Conservation (phyloP, 2,329 filamentous ascomycete genomes). For the Colletotrichum trifolii region DNA sequence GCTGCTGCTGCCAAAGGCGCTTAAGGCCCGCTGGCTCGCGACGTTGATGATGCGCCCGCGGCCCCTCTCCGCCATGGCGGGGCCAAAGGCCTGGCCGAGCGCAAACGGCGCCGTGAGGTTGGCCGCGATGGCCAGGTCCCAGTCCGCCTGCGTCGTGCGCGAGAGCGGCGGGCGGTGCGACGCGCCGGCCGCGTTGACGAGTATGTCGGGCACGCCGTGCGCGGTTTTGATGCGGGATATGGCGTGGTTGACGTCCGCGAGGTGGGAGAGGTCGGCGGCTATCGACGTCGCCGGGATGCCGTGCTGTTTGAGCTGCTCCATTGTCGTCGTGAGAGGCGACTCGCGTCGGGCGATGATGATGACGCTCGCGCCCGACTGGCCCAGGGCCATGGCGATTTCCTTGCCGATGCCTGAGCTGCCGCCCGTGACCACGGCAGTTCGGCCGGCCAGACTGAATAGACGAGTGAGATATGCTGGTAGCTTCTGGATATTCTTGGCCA, state of each 20-base stretch:
- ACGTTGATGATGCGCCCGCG: conserved; percentile 49
- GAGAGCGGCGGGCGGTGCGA: conserved; percentile 46
- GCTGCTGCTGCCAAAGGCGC: conserved; percentile 45
- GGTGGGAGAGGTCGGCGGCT: conserved; percentile 37
- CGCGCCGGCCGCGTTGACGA: conserved; percentile 47
- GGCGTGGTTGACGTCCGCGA: conserved; percentile 39
- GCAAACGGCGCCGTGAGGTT: conserved; percentile 49
- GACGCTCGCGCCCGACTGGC: conserved; percentile 44
- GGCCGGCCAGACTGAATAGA: conserved; percentile 45
- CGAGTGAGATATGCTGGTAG: conserved; percentile 41
- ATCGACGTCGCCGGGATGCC: conserved; percentile 41
- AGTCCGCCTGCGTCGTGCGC: conserved; percentile 41
- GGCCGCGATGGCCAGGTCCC: conserved; percentile 46
- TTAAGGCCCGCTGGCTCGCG: conserved; percentile 46
- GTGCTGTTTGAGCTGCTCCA: conserved; percentile 40
- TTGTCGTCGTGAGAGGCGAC: conserved; percentile 40
- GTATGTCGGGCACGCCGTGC: conserved; percentile 45
- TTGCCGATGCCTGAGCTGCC: conserved; percentile 50
- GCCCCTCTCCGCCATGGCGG: conserved; percentile 44
- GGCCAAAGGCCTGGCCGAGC: conserved; percentile 47
- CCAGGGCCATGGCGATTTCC: conserved; percentile 44
- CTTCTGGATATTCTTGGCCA: conserved; percentile 25
- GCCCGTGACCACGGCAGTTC: conserved; percentile 46
- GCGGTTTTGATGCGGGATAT: conserved; percentile 28
- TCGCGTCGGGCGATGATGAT: conserved; percentile 45